Percentiles rank a stretch among this genome's conserved stretches.
These are phyloP conservation scores for cucumber (Cucumis sativus) DNA, from an alignment of 306 rosid genomes.

Conservation along the genomic window DNA sequence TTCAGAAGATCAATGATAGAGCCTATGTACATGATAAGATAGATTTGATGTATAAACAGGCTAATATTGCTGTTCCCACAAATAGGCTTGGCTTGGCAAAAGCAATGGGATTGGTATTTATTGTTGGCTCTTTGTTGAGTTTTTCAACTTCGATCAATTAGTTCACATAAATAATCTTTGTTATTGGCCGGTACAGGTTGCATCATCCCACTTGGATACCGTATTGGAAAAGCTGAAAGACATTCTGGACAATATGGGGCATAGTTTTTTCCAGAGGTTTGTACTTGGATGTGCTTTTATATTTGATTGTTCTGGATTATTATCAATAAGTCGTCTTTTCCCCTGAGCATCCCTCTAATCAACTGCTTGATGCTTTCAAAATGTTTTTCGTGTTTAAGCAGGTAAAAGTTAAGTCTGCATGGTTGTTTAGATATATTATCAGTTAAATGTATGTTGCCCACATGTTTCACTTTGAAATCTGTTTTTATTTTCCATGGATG, in stretches of 20 bases:
- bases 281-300: slow-evolving; percentile 10
- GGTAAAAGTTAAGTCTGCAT: not conserved
- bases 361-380: not conserved
- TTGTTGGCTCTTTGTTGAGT: slow-evolving; percentile 7
- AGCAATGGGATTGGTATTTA: slow-evolving; percentile 90
- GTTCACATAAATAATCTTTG: slow-evolving; percentile 9
- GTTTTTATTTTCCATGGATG: not conserved
- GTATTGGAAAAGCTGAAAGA: slow-evolving; percentile 90
- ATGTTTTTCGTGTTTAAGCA: not conserved
- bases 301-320: slow-evolving; percentile 12
- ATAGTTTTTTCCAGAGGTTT: slow-evolving; percentile 72
- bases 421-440: not conserved
- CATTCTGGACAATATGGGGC: slow-evolving; percentile 84
- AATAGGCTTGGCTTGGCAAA: slow-evolving; percentile 93
- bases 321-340: slow-evolving; percentile 2
- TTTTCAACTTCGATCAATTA: slow-evolving; percentile 3
- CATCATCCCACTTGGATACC: slow-evolving; percentile 96
- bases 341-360: not conserved
- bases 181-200: slow-evolving; percentile 48
- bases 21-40: slow-evolving; percentile 70
- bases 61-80: slow-evolving; percentile 63
- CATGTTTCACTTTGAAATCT: not conserved
- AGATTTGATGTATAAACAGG: slow-evolving; percentile 79
- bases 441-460: not conserved
- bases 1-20: slow-evolving; percentile 81